These are phyloP conservation scores for Bruguiera gymnorhiza DNA, from an alignment of 345 rosid genomes.

Conservation along the genomic window DNA sequence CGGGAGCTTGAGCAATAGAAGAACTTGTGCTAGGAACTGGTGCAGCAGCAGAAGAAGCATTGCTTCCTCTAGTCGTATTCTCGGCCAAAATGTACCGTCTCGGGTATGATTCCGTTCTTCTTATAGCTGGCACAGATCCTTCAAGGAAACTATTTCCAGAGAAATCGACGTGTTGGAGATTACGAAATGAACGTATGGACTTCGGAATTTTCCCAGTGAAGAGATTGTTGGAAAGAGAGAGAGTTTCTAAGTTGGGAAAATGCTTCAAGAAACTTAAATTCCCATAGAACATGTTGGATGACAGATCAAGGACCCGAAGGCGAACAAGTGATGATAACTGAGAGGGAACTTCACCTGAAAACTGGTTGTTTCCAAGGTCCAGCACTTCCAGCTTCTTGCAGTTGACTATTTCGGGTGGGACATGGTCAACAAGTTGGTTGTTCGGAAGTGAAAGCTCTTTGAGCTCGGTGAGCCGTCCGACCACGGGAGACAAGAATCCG, in stretches of 20 bases:
- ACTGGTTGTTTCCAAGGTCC: conserved; percentile 57
- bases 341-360: conserved; percentile 61
- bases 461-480: conserved; percentile 71
- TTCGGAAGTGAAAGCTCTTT: conserved; percentile 63
- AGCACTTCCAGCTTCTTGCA: conserved; percentile 79
- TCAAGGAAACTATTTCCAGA: conserved; percentile 67
- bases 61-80: background rate
- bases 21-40: background rate
- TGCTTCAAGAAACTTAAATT: conserved; percentile 70
- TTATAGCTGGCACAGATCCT: conserved; percentile 53
- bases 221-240: conserved; percentile 66
- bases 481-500: conserved; percentile 62
- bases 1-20: conserved; percentile 24
- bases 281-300: conserved; percentile 61
- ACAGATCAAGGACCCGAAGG: conserved; percentile 70
- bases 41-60: conserved; percentile 15
- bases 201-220: conserved; percentile 73
- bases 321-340: conserved; percentile 51
- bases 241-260: conserved; percentile 66
- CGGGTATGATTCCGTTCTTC: conserved; percentile 41
- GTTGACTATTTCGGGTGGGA: conserved; percentile 53
- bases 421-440: conserved; percentile 50
- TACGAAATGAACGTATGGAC: conserved; percentile 58
- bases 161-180: conserved; percentile 67
- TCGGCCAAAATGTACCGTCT: conserved; percentile 61